A percentile compares a stretch with the other conserved stretches of the same genome.
phyloP scores from a whole-genome alignment of 495 filamentous ascomycete species.

The Penicillium pulvis region DNA sequence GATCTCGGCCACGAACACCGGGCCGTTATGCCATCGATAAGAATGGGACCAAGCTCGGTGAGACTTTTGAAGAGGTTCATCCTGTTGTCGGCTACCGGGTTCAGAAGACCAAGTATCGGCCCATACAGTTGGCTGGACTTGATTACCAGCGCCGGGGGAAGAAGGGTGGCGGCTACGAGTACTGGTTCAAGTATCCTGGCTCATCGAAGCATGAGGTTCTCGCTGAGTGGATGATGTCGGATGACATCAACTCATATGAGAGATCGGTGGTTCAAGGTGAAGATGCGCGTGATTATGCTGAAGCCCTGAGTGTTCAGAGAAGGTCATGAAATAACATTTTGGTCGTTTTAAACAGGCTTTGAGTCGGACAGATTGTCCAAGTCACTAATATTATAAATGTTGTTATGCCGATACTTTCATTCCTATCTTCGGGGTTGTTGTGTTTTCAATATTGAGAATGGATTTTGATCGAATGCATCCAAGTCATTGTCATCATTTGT shows the following conservation, averaged over 20 bases:
- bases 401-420: neutral
- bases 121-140: neutral
- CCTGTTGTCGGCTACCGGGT: conserved; percentile 14
- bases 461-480: neutral
- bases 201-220: conserved; percentile 3
- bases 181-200: conserved; percentile 12
- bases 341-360: neutral
- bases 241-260: neutral
- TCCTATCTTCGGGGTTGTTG: neutral
- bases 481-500: neutral
- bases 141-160: conserved; percentile 8
- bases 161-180: conserved; percentile 3
- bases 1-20: conserved; percentile 11
- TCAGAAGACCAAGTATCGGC: conserved; percentile 8
- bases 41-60: conserved; percentile 4
- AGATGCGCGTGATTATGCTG: neutral
- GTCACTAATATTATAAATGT: neutral
- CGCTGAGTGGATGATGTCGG: conserved; percentile 10
- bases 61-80: conserved; percentile 13
- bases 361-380: neutral
- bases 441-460: neutral
- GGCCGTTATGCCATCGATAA: conserved; percentile 12
- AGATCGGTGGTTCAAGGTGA: neutral
- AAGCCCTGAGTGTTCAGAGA: neutral
- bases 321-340: neutral